A percentile compares a stretch with the other conserved stretches of the same genome.
Conservation (phyloP, 2,329 filamentous ascomycete genomes). For the Fusarium oligoseptatum region DNA sequence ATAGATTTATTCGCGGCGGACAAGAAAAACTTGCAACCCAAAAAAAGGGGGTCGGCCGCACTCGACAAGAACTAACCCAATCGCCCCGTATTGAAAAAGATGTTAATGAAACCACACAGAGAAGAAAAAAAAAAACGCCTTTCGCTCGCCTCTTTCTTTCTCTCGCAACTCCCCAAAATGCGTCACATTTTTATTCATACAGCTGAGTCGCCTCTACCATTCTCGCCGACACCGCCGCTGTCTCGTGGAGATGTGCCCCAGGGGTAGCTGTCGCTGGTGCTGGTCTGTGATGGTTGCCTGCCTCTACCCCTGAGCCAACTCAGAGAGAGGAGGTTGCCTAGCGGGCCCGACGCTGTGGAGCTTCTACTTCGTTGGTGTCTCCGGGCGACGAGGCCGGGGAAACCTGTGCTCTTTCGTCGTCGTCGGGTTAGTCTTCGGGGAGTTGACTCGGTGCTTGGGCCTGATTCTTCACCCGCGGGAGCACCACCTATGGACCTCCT, state of each 20-base stretch:
- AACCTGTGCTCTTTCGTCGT: slow-evolving; percentile 71
- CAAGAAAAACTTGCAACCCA: slow-evolving; percentile 9
- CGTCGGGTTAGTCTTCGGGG: slow-evolving; percentile 55
- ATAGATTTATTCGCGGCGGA: slow-evolving; percentile 18
- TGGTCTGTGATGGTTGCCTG: slow-evolving; percentile 39
- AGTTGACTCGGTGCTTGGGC: slow-evolving; percentile 48
- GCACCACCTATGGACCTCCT: slow-evolving; percentile 51
- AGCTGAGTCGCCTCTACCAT: slow-evolving; percentile 46
- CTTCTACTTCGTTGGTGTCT: slow-evolving; percentile 56
- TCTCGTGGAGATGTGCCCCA: slow-evolving; percentile 39
- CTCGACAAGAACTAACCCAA: slow-evolving; percentile 20
- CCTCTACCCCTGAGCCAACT: slow-evolving; percentile 64
- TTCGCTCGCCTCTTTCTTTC: slow-evolving; percentile 32
- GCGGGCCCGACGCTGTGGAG: slow-evolving; percentile 62
- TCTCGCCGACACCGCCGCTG: slow-evolving; percentile 24
- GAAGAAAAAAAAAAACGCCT: slow-evolving; percentile 38
- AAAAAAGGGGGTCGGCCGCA: background rate
- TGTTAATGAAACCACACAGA: slow-evolving; percentile 1
- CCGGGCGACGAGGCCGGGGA: slow-evolving; percentile 71
- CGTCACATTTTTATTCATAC: slow-evolving; percentile 48
- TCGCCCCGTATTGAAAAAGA: background rate
- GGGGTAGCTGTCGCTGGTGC: slow-evolving; percentile 37
- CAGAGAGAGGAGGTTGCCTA: slow-evolving; percentile 67
- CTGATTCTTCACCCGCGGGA: slow-evolving; percentile 44
- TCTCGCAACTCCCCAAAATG: slow-evolving; percentile 32